A percentile compares a stretch with the other conserved stretches of the same genome.
Evolutionary conservation across 805 yeast genomes (phyloP).

Genomic region (Pichia phayaonensis): DNA sequence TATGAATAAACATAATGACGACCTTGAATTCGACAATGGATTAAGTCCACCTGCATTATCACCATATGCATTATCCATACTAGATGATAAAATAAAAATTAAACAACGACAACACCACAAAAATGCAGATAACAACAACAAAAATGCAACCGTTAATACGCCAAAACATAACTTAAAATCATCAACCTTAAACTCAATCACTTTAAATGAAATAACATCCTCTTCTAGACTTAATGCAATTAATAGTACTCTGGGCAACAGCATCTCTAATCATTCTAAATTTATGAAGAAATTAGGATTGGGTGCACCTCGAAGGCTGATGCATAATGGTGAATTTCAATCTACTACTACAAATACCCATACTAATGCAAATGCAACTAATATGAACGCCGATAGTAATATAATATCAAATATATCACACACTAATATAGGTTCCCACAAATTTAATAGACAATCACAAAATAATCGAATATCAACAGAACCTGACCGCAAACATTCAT

Average conservation of each 20-base stretch:
- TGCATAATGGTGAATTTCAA: conserved; percentile 14
- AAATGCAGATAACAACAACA: background rate
- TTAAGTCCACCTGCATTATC: conserved; percentile 47
- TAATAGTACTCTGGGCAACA: conserved; percentile 9
- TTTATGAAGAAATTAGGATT: conserved; percentile 29
- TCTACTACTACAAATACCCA: background rate
- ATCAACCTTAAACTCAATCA: conserved; percentile 1
- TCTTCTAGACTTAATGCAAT: conserved; percentile 4
- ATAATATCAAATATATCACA: background rate
- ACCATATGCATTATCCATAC: conserved; percentile 42
- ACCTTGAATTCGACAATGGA: conserved; percentile 31
- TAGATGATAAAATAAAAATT: conserved; percentile 28
- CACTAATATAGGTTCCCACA: background rate
- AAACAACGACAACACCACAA: background rate
- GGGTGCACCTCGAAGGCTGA: conserved; percentile 46
- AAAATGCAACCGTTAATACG: background rate
- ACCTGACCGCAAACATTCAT: background rate
- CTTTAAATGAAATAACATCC: conserved; percentile 6
- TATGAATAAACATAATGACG: background rate
- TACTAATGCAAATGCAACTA: background rate
- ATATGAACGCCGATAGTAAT: background rate
- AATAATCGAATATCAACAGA: background rate
- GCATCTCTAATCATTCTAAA: conserved; percentile 12
- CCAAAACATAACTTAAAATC: conserved; percentile 4
- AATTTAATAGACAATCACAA: background rate